These are phyloP conservation scores for Rhododendron mucronatum DNA, from an alignment of 148 eudicot genomes.

Conservation along the genomic window DNA sequence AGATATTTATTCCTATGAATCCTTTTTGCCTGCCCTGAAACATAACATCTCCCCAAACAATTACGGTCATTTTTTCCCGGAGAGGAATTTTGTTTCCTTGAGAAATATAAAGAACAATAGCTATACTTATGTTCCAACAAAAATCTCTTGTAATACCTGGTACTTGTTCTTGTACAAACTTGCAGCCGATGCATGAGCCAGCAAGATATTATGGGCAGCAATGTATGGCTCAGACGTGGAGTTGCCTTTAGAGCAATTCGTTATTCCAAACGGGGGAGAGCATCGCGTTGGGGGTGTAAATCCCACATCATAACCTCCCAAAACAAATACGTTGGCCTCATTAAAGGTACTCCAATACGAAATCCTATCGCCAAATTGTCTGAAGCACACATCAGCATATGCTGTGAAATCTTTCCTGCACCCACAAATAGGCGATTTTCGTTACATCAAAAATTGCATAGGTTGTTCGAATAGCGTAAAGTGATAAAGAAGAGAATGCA, in stretches of 20 bases:
- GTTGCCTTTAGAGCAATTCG: constrained; percentile 39
- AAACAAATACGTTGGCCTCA: constrained; percentile 30
- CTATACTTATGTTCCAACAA: background rate
- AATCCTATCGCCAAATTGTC: constrained; percentile 61
- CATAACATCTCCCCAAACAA: background rate
- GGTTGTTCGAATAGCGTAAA: background rate
- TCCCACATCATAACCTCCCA: constrained; percentile 27
- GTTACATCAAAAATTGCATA: background rate
- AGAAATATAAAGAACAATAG: background rate
- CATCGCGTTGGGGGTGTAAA: constrained; percentile 33
- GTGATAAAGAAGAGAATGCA: background rate
- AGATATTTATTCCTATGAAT: constrained; percentile 48
- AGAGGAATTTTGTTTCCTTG: background rate
- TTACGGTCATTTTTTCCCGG: background rate
- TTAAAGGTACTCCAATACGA: constrained; percentile 55
- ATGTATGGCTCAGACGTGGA: constrained; percentile 53
- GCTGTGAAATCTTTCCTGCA: constrained; percentile 56
- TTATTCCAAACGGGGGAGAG: constrained; percentile 21
- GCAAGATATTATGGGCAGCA: constrained; percentile 48
- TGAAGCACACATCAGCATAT: constrained; percentile 67
- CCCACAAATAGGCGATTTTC: background rate
- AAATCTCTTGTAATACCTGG: constrained; percentile 22
- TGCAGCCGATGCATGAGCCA: constrained; percentile 52
- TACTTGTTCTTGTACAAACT: constrained; percentile 31
- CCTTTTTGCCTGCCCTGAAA: constrained; percentile 52